Evolutionary conservation across 495 filamentous ascomycete genomes (phyloP), one percentile per base, ranked within the genome.

Genomic region (Amniculicola lignicola): DNA sequence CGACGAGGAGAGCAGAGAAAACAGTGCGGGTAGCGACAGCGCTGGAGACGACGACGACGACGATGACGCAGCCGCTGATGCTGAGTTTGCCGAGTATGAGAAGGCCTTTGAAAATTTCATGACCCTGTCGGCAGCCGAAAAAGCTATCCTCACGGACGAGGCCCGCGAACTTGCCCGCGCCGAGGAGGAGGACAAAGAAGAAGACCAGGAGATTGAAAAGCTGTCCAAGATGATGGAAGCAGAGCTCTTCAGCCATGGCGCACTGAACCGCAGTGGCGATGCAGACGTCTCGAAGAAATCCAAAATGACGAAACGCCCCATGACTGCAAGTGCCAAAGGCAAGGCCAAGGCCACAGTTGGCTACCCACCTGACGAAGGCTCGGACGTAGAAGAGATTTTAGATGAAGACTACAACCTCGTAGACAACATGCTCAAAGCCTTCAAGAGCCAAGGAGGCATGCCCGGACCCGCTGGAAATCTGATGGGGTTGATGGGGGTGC

Each of bases 351-450:
- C 46, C 12, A 23, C 35, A 15, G 42, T 51, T 25, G 46, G 44
- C 51, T 57, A 47, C 16, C 49, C 44, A 3, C 58, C 58, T 18
- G 74, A 76, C 15, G 65, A 66, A 16, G 61, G 54, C 18, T 67
- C 61, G 9, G 66, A 70, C 41, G 74, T 72, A 0, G 72, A 77
- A 11, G 53, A 44, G 2, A 85, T 84, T 51, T 77, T 90, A 10
- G 77, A 91, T 54, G 80, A 89, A 37, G 89, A 96, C 62, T 87
- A 88, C 65, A 90, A 91, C 43, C 79, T 98, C 4, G 91, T 88
- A 29, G 89, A 88, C 67, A 96, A 96, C 65, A 69, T 96, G 19
- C 73, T 96, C n/a, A 87, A 95, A 71, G 88, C 86, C 64, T 89
- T 97, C 65, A 93, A 95, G 61, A 83, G 84, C 23, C 91, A 96